A percentile compares a stretch with the other conserved stretches of the same genome.
These are phyloP conservation scores for Aquanectria penicillioides DNA, from an alignment of 2,329 filamentous ascomycete genomes.

Conservation along the genomic window DNA sequence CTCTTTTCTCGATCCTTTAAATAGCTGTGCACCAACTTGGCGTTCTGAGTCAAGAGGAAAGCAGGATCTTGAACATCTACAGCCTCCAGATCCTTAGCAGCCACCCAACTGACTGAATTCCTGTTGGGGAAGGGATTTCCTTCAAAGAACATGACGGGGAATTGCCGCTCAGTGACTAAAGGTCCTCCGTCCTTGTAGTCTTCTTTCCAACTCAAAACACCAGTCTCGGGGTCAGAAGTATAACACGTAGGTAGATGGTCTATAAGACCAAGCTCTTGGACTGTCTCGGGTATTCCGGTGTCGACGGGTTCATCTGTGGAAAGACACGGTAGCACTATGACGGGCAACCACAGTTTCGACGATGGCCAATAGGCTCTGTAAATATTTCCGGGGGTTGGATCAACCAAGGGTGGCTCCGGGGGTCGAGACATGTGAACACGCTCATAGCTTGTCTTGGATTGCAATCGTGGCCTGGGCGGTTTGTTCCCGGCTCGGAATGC, in stretches of 20 bases:
- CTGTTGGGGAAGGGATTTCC: constrained; percentile 1
- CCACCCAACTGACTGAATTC: constrained; percentile 8
- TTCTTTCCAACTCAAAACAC: neutral
- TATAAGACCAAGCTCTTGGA: constrained; percentile 9
- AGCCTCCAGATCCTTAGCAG: neutral
- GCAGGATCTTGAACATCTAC: neutral
- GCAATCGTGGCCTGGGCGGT: neutral
- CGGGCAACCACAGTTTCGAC: neutral
- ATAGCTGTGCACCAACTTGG: neutral
- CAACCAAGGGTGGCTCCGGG: neutral
- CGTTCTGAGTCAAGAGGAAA: neutral
- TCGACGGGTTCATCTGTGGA: neutral
- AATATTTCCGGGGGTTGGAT: constrained; percentile 12
- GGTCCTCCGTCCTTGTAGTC: constrained; percentile 11
- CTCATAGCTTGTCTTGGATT: neutral
- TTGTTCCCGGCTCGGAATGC: neutral
- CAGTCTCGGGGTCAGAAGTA: neutral
- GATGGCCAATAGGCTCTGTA: constrained; percentile 9
- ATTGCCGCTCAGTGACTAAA: constrained; percentile 1
- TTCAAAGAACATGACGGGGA: constrained; percentile 23
- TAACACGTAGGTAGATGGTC: constrained; percentile 8
- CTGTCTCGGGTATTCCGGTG: neutral
- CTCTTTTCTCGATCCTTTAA: neutral
- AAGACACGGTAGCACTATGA: constrained; percentile 11
- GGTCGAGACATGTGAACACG: no score